Percentiles rank a stretch among this genome's conserved stretches.
These are phyloP conservation scores for Saksenaea vasiformis DNA, from an alignment of 371 early-diverging fungal species.

Conservation along the genomic window DNA sequence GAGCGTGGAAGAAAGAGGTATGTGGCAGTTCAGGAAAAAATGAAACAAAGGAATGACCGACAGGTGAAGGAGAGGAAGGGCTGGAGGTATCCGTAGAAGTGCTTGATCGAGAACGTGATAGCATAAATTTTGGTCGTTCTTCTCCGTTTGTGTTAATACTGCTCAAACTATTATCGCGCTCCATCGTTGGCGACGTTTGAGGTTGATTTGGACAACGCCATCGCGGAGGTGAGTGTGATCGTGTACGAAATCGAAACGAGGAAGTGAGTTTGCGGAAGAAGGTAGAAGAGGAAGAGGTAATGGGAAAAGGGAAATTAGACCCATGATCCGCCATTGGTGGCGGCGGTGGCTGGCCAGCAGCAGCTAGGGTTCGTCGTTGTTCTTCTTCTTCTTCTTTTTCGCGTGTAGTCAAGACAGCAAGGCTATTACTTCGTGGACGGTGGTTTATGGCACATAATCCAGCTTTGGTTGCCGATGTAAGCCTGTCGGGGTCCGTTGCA, in stretches of 20 bases:
- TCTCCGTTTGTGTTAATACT: conserved; percentile 6
- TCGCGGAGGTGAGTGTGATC: conserved; percentile 22
- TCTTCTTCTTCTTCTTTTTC: neutral
- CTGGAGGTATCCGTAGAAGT: neutral
- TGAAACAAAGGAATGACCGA: neutral
- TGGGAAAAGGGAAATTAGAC: neutral
- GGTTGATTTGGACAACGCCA: conserved; percentile 21
- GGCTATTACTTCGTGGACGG: neutral
- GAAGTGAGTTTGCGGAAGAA: conserved; percentile 18
- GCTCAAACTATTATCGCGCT: conserved; percentile 22
- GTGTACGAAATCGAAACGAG: conserved; percentile 20
- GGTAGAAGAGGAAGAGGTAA: neutral
- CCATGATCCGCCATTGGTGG: neutral
- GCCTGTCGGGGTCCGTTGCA: conserved; percentile 31
- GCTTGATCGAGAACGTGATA: conserved; percentile 7
- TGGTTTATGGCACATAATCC: neutral
- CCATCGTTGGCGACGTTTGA: conserved; percentile 13
- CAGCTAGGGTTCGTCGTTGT: neutral
- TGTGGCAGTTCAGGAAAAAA: conserved; percentile 1
- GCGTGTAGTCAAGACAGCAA: neutral
- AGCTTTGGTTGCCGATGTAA: neutral
- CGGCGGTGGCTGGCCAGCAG: conserved; percentile 7
- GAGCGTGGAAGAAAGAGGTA: neutral
- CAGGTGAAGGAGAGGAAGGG: neutral
- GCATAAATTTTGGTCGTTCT: neutral